Evolutionary conservation across 1,139 yeast species (phyloP), one percentile per base, ranked within the genome.

Genomic region (Debaryomyces fabryi): DNA sequence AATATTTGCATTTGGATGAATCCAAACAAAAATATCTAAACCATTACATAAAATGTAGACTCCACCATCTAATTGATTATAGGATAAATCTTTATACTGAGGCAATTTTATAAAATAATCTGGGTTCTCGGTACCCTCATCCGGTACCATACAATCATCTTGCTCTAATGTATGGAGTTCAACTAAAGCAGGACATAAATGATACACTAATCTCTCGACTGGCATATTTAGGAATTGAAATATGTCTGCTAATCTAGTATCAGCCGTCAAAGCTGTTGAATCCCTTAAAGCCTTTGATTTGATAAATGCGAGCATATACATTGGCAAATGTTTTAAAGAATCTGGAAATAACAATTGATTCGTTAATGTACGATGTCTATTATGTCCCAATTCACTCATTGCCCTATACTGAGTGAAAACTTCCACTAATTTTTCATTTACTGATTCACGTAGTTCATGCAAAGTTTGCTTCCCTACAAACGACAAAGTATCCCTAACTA

Each of bases 311-410:
- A 90, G 74, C 46, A 88, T 64, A 58, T 80, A 84, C 57, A 86
- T 76, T 5, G 96, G 85, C 47, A 93, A 72, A 41, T 90, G 83
- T 51, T 84, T 82, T 56, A 95, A 71, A 6, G 95, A 82, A 44
- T 87, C 88, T 0, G 99, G 99, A 69, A 93, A 76, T 8, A 92
- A 77, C 50, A 93, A 72, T 59, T 88, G 92, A 16, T 85, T 81
- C 12, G 85, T 76, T 25, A 83, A 69, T 0, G 81, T 62, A 38
- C 77, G 69, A 25, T 80, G 69, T 4, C 80, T 68, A 54, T 74
- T 71, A 49, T 74, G 74, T 1, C 80, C 79, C 35, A 79, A 76
- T 53, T 75, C 80, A 55, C 72, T 66, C 63, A 82, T 67, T 1
- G 81, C 79, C 50, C 96, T 75, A 65, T 91, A 93, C 52, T 86